Conservation (phyloP, 345 rosid species). For the Gossypium anomalum region DNA sequence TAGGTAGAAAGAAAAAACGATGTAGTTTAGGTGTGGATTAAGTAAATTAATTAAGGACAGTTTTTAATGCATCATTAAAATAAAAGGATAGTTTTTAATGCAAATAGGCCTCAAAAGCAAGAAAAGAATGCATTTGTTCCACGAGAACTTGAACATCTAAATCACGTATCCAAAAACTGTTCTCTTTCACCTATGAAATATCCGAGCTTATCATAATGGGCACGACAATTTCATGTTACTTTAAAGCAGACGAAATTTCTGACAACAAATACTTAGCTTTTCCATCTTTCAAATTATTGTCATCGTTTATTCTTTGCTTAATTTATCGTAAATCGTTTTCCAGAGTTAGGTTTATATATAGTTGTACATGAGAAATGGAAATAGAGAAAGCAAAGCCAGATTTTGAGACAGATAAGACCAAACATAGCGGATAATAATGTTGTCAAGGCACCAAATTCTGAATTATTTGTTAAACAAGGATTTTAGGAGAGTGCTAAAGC, state of each 20-base stretch:
- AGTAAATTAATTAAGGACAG: no score
- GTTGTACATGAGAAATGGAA: not conserved
- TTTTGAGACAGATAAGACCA: not conserved
- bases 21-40: no score
- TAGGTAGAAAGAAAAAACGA: no score
- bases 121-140: not conserved
- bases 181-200: no score
- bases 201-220: no score
- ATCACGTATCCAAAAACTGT: no score
- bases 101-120: not conserved
- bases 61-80: not conserved
- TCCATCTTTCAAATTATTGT: not conserved
- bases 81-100: not conserved
- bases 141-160: not conserved
- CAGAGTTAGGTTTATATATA: not conserved
- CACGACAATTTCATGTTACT: not conserved
- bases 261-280: not conserved
- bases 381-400: not conserved
- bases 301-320: not conserved
- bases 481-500: slow-evolving; percentile 39
- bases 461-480: slow-evolving; percentile 43
- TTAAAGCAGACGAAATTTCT: not conserved
- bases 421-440: slow-evolving; percentile 7
- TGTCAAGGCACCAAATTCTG: slow-evolving; percentile 38
- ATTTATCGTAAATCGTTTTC: not conserved